These are phyloP conservation scores for Penicillium paxilli DNA, from an alignment of 495 filamentous ascomycete species.

Conservation along the genomic window DNA sequence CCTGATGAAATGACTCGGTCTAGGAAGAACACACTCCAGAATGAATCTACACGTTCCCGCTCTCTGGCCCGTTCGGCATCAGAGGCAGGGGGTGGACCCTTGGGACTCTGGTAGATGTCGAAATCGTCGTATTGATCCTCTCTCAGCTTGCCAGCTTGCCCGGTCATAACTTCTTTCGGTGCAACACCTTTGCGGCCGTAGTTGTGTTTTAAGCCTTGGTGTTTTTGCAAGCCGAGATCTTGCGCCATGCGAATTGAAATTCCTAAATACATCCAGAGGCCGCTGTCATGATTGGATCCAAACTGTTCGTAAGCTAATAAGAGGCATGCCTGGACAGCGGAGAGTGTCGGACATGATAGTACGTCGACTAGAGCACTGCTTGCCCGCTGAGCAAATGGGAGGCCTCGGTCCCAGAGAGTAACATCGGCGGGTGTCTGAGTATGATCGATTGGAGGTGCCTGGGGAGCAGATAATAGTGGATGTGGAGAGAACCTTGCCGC, in stretches of 20 bases:
- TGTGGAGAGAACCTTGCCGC: constrained; percentile 79
- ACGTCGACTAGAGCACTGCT: constrained; percentile 73
- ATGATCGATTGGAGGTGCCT: constrained; percentile 50
- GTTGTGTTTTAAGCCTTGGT: constrained; percentile 70
- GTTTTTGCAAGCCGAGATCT: constrained; percentile 78
- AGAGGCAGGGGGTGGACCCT: constrained; percentile 16
- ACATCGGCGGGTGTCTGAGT: constrained; percentile 34
- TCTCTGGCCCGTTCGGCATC: constrained; percentile 55
- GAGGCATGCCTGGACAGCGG: constrained; percentile 76
- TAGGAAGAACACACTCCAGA: constrained; percentile 85
- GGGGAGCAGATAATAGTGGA: constrained; percentile 57
- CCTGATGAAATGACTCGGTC: constrained; percentile 84
- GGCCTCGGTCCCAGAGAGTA: constrained; percentile 55
- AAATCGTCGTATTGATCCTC: constrained; percentile 45
- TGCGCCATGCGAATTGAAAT: constrained; percentile 84
- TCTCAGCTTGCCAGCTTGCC: constrained; percentile 41
- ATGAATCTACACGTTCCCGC: constrained; percentile 76
- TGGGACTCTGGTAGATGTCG: constrained; percentile 24
- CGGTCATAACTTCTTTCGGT: constrained; percentile 51
- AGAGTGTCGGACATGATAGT: constrained; percentile 75
- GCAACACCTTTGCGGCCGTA: constrained; percentile 55
- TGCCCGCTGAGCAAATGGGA: constrained; percentile 75
- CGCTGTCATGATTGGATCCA: constrained; percentile 81
- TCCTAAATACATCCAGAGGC: constrained; percentile 87
- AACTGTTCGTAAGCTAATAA: constrained; percentile 85